phyloP scores from a whole-genome alignment of 2,329 filamentous ascomycete genomes.

The Penicillium griseofulvum region DNA sequence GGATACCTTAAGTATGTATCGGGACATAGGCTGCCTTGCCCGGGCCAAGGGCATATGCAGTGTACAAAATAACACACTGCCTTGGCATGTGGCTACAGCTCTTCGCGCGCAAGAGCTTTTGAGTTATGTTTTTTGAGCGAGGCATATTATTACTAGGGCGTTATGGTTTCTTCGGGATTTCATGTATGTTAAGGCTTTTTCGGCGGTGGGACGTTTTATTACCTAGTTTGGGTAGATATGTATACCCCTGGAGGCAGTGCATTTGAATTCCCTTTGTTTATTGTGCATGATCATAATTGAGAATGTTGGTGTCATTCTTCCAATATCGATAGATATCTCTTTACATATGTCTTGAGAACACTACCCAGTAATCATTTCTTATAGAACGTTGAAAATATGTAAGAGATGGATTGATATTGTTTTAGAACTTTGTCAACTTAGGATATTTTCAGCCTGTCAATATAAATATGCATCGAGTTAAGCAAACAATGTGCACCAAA shows the following conservation, averaged over 20 bases:
- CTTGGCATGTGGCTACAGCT: constrained; percentile 50
- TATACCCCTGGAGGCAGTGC: constrained; percentile 11
- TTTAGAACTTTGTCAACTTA: not conserved
- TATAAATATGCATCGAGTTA: not conserved
- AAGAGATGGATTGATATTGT: not conserved
- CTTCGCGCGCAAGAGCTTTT: constrained; percentile 43
- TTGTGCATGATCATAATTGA: not conserved
- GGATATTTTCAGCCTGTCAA: not conserved
- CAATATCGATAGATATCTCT: not conserved
- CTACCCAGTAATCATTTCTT: not conserved
- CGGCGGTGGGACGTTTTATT: constrained; percentile 8
- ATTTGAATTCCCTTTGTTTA: constrained; percentile 6
- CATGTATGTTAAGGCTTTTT: constrained; percentile 6
- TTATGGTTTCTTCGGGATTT: constrained; percentile 2
- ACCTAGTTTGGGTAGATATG: constrained; percentile 5
- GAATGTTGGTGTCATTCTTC: not conserved
- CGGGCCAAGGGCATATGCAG: constrained; percentile 43
- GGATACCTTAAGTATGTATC: constrained; percentile 46
- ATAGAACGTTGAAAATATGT: not conserved
- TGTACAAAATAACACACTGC: constrained; percentile 42
- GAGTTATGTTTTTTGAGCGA: constrained; percentile 40
- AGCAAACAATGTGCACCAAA: constrained; percentile 2
- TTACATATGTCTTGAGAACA: not conserved
- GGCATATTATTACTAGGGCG: constrained; percentile 4
- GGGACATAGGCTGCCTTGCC: constrained; percentile 44